phyloP scores from a whole-genome alignment of 140 eudicot species.

The Anethum foeniculum region DNA sequence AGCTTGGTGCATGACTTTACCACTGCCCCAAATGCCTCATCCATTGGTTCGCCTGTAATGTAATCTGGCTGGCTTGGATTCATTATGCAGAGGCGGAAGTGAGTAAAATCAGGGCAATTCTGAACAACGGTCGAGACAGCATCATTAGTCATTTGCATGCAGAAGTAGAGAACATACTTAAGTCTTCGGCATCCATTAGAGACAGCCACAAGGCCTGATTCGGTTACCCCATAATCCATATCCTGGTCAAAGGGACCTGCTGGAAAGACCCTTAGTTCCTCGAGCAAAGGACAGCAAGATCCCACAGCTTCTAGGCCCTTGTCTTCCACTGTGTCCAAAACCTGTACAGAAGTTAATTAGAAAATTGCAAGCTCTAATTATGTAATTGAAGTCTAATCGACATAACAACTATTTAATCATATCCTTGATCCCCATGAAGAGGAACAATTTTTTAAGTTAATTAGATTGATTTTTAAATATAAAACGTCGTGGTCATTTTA shows the following conservation, averaged over 20 bases:
- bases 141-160: slow-evolving; percentile 80
- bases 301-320: slow-evolving; percentile 82
- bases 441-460: background rate
- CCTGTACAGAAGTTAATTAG: slow-evolving; percentile 36
- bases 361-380: background rate
- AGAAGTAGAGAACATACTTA: slow-evolving; percentile 76
- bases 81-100: slow-evolving; percentile 90
- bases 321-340: slow-evolving; percentile 70
- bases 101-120: slow-evolving; percentile 74
- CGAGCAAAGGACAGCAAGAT: slow-evolving; percentile 59
- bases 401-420: background rate
- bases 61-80: slow-evolving; percentile 62
- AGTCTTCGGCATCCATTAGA: slow-evolving; percentile 71
- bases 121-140: slow-evolving; percentile 51
- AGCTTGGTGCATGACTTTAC: slow-evolving; percentile 59
- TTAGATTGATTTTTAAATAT: background rate
- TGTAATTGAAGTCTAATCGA: background rate
- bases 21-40: slow-evolving; percentile 77
- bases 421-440: background rate
- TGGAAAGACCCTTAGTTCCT: slow-evolving; percentile 84
- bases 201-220: slow-evolving; percentile 56
- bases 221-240: slow-evolving; percentile 48
- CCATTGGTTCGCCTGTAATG: slow-evolving; percentile 71
- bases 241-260: slow-evolving; percentile 49
- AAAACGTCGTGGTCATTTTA: background rate